Evolutionary conservation across 345 rosid species (phyloP).

Genomic region (Eucalyptus brandiana): DNA sequence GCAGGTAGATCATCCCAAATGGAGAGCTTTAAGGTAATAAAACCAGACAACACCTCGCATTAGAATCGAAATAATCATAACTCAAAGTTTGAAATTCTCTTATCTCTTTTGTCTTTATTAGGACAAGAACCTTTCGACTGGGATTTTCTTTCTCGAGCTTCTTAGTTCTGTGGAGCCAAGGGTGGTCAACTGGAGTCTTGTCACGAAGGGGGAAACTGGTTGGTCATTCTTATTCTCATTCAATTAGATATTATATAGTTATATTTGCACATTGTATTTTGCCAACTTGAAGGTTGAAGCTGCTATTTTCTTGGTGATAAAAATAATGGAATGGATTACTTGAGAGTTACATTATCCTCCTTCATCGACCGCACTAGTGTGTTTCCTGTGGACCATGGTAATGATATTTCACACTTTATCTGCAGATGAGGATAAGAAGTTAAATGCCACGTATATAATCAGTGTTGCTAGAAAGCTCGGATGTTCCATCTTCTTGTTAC

Average conservation of each 20-base stretch:
- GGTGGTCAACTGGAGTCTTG: slow-evolving; percentile 84
- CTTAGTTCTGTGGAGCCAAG: slow-evolving; percentile 78
- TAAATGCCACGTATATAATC: slow-evolving; percentile 88
- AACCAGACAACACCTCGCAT: not conserved
- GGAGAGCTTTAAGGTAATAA: slow-evolving; percentile 87
- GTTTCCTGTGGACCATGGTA: not conserved
- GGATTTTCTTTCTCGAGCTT: slow-evolving; percentile 76
- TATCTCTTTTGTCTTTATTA: not conserved
- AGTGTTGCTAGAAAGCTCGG: slow-evolving; percentile 98
- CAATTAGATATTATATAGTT: not conserved
- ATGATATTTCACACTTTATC: not conserved
- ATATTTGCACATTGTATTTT: not conserved
- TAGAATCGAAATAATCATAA: not conserved
- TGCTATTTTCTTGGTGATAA: not conserved
- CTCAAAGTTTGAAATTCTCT: not conserved
- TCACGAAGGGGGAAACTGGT: slow-evolving; percentile 76
- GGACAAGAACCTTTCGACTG: slow-evolving; percentile 75
- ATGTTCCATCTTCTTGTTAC: slow-evolving; percentile 94
- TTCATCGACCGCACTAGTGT: not conserved
- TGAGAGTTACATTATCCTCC: not conserved
- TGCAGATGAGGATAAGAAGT: slow-evolving; percentile 95
- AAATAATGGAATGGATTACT: not conserved
- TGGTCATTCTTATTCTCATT: not conserved
- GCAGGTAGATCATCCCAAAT: slow-evolving; percentile 57
- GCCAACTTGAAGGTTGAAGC: not conserved